Base-by-base conservation (phyloP, 768 basidiomycete genomes). In the Rhizopogon vulgaris region DNA sequence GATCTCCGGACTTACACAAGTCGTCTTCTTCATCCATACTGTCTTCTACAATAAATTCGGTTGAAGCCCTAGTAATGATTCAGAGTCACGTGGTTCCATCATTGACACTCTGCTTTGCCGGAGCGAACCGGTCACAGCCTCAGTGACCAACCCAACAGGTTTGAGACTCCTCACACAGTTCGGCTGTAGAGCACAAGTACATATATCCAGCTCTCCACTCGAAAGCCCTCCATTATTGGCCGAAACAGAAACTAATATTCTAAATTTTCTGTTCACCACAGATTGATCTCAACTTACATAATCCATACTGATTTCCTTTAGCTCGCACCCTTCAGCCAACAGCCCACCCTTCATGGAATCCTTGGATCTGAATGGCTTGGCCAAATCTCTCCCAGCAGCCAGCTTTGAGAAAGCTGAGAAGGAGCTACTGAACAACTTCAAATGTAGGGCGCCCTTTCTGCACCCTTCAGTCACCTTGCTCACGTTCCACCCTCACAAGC, bases 401-500 rank as follows among this genome's bases (percentile, higher is more conserved):
- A 83, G 82, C 58, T 70, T 78, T 34, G 87, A 85, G 63, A 87
- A 85, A 62, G 85, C 87, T 24, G 90, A 91, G 72, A 86, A 85
- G 55, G 87, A 90, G 27, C 74, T 92, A 1, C 70, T 84, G 8
- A 85, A 88, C 65, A 87, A 90, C 60, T 91, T 91, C 66, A 84
- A 84, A 80, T 86, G 89, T 88, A 49, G 32, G 14, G 18, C 11
- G 54, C 54, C 17, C 34, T 38, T 14, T 32, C 24, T 40, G 12
- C 36, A 22, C 18, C 38, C 38, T 39, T 49, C 3, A 45, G 32
- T 18, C 42, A 18, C 22, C 56, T 57, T 55, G 40, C 56, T 62
- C 60, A 67, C 63, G 58, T 57, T 17, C 59, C 22, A 37, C 48
- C 51, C 59, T 6, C 34, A 34, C 32, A 34, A 92, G 89, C 86